Evolutionary conservation across 169 alveolate genomes (phyloP).

Genomic region (Cryptosporidium sp.): DNA sequence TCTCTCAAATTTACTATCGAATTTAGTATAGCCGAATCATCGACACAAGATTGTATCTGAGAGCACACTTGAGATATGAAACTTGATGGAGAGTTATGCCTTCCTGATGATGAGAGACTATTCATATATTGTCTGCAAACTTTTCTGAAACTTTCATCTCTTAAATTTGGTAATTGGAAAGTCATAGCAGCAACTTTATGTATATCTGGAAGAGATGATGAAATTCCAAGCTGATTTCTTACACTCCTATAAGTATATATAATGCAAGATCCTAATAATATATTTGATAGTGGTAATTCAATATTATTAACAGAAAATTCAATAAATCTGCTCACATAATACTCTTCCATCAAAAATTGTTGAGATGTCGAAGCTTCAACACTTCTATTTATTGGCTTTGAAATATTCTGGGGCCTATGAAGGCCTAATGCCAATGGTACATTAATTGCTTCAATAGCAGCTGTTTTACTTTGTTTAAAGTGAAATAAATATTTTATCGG

Average conservation of each 20-base stretch:
- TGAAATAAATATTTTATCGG: conserved; percentile 26
- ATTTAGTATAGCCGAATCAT: conserved; percentile 14
- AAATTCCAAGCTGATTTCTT: conserved; percentile 50
- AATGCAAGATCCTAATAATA: conserved; percentile 50
- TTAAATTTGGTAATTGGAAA: conserved; percentile 42
- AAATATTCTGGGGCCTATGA: conserved; percentile 53
- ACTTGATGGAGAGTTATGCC: conserved; percentile 1
- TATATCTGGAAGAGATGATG: conserved; percentile 61
- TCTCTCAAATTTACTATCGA: conserved; percentile 35
- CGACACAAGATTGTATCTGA: conserved; percentile 40
- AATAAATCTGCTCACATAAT: conserved; percentile 40
- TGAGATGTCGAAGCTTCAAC: conserved; percentile 56
- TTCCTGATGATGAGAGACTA: background rate
- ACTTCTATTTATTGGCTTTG: conserved; percentile 43
- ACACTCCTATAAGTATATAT: conserved; percentile 47
- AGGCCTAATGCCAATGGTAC: conserved; percentile 61
- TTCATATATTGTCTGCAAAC: conserved; percentile 25
- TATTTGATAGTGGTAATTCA: conserved; percentile 25
- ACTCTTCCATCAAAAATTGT: conserved; percentile 46
- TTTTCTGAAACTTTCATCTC: conserved; percentile 1
- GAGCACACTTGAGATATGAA: conserved; percentile 18
- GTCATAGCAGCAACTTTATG: conserved; percentile 51
- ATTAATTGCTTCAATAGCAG: conserved; percentile 30
- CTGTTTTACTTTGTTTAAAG: conserved; percentile 32
- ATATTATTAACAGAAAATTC: conserved; percentile 32